phyloP scores from a whole-genome alignment of 1,284 basidiomycete genomes.

The Boletus smithii region DNA sequence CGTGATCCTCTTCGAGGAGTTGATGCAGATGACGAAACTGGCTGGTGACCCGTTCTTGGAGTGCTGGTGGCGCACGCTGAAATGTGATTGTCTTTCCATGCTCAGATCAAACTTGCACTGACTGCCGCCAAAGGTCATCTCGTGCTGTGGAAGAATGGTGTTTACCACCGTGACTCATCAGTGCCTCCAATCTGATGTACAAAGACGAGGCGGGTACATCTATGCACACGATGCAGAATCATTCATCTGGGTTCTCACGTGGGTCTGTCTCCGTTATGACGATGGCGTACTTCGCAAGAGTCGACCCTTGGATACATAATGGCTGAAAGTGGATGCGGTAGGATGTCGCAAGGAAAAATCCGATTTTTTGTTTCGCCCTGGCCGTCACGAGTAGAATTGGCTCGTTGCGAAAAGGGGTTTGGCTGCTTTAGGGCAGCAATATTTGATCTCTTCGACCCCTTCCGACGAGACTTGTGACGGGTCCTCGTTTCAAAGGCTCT shows the following conservation, averaged over 20 bases:
- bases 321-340: slow-evolving; percentile 2
- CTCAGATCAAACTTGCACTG: neutral
- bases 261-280: slow-evolving; percentile 13
- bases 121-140: slow-evolving; percentile 26
- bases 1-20: slow-evolving; percentile 15
- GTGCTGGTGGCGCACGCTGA: slow-evolving; percentile 7
- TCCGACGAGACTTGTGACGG: too few species aligned
- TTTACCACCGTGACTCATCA: slow-evolving; percentile 34
- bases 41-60: neutral
- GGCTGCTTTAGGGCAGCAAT: neutral
- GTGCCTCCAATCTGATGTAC: slow-evolving; percentile 34
- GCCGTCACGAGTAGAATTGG: neutral
- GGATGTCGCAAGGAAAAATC: neutral
- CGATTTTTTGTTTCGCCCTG: neutral
- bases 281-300: neutral
- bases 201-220: slow-evolving; percentile 9
- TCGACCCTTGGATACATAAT: slow-evolving; percentile 2
- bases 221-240: slow-evolving; percentile 36
- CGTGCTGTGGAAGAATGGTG: slow-evolving; percentile 28
- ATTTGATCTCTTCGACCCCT: too few species aligned
- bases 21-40: slow-evolving; percentile 12
- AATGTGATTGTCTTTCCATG: neutral
- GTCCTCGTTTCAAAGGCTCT: too few species aligned
- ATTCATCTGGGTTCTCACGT: slow-evolving; percentile 32
- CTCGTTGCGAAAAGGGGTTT: neutral